Evolutionary conservation across 2,329 filamentous ascomycete genomes (phyloP), one percentile per base, ranked within the genome.

Genomic region (Aspergillus sp.): DNA sequence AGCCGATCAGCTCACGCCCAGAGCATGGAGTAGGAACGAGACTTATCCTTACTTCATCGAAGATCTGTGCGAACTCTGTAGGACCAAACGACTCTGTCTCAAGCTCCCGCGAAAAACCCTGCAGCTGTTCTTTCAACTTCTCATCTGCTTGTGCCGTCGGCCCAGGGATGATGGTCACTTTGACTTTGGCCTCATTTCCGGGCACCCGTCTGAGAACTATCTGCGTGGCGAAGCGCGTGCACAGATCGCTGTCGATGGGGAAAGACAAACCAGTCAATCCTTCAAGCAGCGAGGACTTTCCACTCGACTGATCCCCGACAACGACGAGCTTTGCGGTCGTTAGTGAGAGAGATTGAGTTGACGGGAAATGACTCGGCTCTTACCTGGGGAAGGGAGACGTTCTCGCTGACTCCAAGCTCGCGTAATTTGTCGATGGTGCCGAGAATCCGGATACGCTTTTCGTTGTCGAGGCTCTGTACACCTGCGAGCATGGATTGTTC

Each of bases 251-350:
- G 2, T 65, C 67, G 6, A 67, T 58, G 16, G 73, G 71, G 29
- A 74, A 73, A 0, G 72, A 63, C 3, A 74, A 57, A 2, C 67
- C 65, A 2, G 70, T 75, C 2, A 75, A 14, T 0, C 64, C 69
- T 57, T 75, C 71, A 2, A 75, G 65, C 2, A 73, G 59, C 2
- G 72, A 74, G 6, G 65, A 69, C 45, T 75, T 75, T 1, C 73
- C 73, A 59, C 67, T 71, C 7, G 70, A 72, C 47, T 75, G 71
- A 56, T 75, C 71, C 7, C 73, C 72, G 4, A 73, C 69, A 14
- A 75, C 72, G 6, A 74, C 66, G 3, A 75, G 65, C 67, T 75
- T 26, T 14, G 45, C n/a, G 16, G 39, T 50, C 11, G 26, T 63
- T 51, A 62, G 49, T 3, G 16, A 14, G 10, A 10, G 24, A 29